Evolutionary conservation across 2,329 filamentous ascomycete genomes (phyloP).

Genomic region (Sporothrix schenckii): DNA sequence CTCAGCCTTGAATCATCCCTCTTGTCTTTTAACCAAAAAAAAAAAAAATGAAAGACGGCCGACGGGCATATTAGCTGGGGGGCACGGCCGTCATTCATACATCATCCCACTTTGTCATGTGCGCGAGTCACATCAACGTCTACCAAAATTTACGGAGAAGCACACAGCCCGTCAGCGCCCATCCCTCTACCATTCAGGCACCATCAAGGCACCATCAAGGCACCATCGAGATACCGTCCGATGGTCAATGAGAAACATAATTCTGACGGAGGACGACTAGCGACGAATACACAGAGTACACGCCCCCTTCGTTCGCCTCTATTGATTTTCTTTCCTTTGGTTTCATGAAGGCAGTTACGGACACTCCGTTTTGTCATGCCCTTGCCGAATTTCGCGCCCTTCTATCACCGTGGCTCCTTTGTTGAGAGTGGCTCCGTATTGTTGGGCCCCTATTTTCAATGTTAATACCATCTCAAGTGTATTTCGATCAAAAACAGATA

Average conservation of each 20-base stretch:
- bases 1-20: slow-evolving; percentile 5
- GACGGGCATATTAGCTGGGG: background rate
- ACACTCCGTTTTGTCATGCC: background rate
- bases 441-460: background rate
- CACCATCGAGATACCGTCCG: background rate
- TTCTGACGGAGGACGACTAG: background rate
- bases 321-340: background rate
- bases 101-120: slow-evolving; percentile 16
- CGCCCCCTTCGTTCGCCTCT: slow-evolving; percentile 1
- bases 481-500: background rate
- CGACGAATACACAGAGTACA: background rate
- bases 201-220: background rate
- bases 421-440: background rate
- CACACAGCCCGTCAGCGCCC: background rate
- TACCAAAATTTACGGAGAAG: background rate
- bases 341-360: background rate
- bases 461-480: background rate
- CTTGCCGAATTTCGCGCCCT: background rate
- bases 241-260: slow-evolving; percentile 1
- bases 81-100: slow-evolving; percentile 21
- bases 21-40: slow-evolving; percentile 3
- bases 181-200: background rate
- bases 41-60: background rate
- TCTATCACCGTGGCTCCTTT: background rate
- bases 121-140: slow-evolving; percentile 10